phyloP scores from a whole-genome alignment of 305 asterid genomes.

The Fraxinus platypoda region DNA sequence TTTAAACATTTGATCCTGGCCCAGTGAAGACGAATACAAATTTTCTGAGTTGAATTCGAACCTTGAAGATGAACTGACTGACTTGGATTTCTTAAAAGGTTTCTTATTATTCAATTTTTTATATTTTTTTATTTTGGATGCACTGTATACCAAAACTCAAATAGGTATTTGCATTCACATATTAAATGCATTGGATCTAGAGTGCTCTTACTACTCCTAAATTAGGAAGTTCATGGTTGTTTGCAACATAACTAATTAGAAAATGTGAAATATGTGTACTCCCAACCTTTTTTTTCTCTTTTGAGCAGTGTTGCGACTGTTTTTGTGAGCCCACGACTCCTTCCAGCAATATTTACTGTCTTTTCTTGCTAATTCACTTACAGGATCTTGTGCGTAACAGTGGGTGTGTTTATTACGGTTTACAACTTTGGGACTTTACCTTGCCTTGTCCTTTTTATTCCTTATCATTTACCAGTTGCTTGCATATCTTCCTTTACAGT shows the following conservation, averaged over 20 bases:
- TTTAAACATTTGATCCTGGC: background rate
- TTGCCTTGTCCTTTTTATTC: background rate
- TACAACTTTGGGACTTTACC: slow-evolving; percentile 2
- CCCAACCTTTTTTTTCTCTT: background rate
- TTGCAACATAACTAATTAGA: background rate
- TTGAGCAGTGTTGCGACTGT: background rate
- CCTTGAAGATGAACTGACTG: background rate
- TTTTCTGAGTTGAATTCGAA: background rate
- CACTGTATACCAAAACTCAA: background rate
- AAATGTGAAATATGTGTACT: background rate
- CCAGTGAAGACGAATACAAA: background rate
- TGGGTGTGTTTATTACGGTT: background rate
- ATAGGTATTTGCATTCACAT: background rate
- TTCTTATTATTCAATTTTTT: background rate
- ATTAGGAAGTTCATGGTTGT: background rate
- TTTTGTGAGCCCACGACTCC: background rate
- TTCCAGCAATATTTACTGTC: background rate
- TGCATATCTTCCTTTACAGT: slow-evolving; percentile 32
- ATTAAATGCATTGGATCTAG: background rate
- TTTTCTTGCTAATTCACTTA: background rate
- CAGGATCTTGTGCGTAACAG: background rate
- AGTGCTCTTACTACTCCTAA: background rate
- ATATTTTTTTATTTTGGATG: background rate
- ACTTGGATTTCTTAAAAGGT: background rate
- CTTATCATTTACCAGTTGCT: background rate